Evolutionary conservation across 179 eudicot genomes (phyloP).

Genomic region (Nepenthes alata): DNA sequence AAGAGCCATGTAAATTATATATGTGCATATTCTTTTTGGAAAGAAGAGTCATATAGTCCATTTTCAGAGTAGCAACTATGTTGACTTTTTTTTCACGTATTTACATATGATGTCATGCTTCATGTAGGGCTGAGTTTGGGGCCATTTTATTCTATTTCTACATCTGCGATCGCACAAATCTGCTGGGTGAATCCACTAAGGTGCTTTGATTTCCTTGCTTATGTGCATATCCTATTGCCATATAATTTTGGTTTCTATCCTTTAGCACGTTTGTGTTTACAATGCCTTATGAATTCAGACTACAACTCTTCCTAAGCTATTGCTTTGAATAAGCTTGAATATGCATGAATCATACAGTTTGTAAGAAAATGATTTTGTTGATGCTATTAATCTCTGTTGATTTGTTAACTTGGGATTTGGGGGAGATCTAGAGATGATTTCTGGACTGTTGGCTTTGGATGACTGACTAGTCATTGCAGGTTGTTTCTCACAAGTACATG

Average conservation of each 20-base stretch:
- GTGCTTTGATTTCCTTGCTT: constrained; percentile 14
- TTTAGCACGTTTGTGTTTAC: too few relatives aligned
- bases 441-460: too few relatives aligned
- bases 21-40: background rate
- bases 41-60: background rate
- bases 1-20: constrained; percentile 71
- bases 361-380: too few relatives aligned
- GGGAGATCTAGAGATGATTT: too few relatives aligned
- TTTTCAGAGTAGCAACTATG: background rate
- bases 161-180: constrained; percentile 60
- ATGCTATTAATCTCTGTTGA: too few relatives aligned
- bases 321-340: too few relatives aligned
- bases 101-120: constrained; percentile 6
- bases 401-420: too few relatives aligned
- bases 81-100: background rate
- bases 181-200: constrained; percentile 59
- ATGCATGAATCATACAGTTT: too few relatives aligned
- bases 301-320: background rate
- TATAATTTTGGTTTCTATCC: background rate
- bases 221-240: background rate
- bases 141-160: constrained; percentile 50
- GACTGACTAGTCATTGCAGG: too few relatives aligned
- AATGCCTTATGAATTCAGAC: background rate
- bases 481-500: too few relatives aligned
- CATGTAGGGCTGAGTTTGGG: constrained; percentile 58